Base-by-base conservation (phyloP, 148 eudicot genomes). In the Silene uniflora region DNA sequence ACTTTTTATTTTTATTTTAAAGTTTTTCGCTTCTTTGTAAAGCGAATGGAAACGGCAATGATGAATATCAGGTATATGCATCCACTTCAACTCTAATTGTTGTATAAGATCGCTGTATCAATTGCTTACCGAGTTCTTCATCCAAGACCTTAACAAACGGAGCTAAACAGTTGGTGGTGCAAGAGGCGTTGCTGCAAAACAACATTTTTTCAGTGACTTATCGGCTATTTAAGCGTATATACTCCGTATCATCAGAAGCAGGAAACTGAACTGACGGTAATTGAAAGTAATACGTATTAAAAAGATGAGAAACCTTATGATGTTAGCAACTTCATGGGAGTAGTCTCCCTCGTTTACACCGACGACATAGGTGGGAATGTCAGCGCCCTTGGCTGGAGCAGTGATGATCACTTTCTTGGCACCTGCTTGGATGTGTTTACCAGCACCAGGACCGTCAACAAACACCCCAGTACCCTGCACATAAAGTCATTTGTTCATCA, bases 131-230 rank as follows among this genome's bases (percentile, higher is more conserved):
- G 47, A 96, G 83, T 81, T 88, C 97, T 73, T 86, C 98, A 77
- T 96, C 99, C 76, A 96, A 14, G 83, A 96, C 91, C 88, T 96
- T 96, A 5, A 80, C 99, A 27, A 96, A 96, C 62, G 99, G 99
- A 85, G 99, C 99, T 86, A 96, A 81, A 77, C 99, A 96, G 88
- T 96, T 96, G 82, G 99, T 96, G 72, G 99, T 96, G 89, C 99
- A 96, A 80, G 99, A 96, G 75, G 99, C 99, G 77, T 96, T 96
- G 85, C 99, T 96, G 88, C 81, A 86, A 21, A 42, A 22, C 24
- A 54, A 67, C 24, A 54, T 23, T 42, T 18, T 68, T n/a, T 27
- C 25, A 22, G 75, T 79, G 78, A 79, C 13, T 46, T 60, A 8
- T 35, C 42, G 21, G 21, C 32, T 29, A 24, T 19, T n/a, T 18